These are phyloP conservation scores for Akanthomyces uredinophilus DNA, from an alignment of 2,329 filamentous ascomycete genomes.

Conservation along the genomic window DNA sequence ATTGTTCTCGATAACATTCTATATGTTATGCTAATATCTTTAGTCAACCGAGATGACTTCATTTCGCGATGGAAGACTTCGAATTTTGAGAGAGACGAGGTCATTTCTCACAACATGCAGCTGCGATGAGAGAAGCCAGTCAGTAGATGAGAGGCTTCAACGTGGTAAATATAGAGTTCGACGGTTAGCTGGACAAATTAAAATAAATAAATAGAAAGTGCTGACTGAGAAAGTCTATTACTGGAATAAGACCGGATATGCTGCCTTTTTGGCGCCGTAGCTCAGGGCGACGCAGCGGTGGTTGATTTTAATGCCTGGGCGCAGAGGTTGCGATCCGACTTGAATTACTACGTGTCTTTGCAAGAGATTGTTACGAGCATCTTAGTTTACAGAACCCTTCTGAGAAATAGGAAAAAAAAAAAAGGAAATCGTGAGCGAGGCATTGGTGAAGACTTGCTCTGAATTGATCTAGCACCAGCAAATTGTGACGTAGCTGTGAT, in stretches of 20 bases:
- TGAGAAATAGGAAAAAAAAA: no score
- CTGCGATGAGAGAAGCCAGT: constrained; percentile 13
- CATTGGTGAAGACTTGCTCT: no score
- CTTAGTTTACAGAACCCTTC: no score
- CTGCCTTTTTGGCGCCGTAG: neutral
- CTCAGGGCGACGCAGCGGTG: neutral
- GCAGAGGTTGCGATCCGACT: neutral
- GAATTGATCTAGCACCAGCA: neutral
- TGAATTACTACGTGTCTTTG: no score
- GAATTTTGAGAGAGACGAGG: constrained; percentile 50
- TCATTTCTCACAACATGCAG: constrained; percentile 34
- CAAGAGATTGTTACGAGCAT: no score
- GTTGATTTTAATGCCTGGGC: neutral
- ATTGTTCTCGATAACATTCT: neutral
- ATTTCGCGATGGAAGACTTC: constrained; percentile 70
- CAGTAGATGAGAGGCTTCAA: neutral
- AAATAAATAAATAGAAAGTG: neutral
- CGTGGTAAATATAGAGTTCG: neutral
- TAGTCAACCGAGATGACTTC: constrained; percentile 77
- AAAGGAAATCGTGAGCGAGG: no score
- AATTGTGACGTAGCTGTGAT: neutral
- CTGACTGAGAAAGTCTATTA: neutral
- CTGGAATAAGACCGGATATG: neutral
- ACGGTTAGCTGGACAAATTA: neutral
- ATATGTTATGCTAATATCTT: constrained; percentile 7